Evolutionary conservation across 140 eudicot species (phyloP).

Genomic region (Senecio squalidus): DNA sequence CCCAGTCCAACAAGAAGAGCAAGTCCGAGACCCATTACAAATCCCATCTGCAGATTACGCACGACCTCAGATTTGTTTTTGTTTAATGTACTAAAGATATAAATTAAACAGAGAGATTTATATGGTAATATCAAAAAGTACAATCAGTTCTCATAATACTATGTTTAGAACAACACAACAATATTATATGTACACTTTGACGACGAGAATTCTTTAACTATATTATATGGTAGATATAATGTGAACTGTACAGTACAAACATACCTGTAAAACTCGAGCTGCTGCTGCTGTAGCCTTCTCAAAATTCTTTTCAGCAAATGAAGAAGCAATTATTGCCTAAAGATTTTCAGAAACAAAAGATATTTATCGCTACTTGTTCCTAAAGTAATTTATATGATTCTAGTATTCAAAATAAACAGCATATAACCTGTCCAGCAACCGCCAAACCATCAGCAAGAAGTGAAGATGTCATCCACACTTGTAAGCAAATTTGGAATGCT

Average conservation of each 20-base stretch:
- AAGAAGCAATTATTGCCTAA: constrained; percentile 85
- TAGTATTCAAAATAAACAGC: not conserved
- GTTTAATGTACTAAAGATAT: not conserved
- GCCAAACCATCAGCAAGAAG: constrained; percentile 93
- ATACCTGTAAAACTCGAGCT: constrained; percentile 69
- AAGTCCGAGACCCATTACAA: constrained; percentile 71
- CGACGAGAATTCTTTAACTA: too few relatives aligned
- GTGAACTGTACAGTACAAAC: not conserved
- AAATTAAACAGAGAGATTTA: not conserved
- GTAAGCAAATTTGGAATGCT: constrained; percentile 81
- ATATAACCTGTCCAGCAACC: constrained; percentile 88
- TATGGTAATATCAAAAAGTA: not conserved
- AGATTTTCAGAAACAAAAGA: not conserved
- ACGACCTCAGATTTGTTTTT: not conserved
- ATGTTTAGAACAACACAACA: too few relatives aligned
- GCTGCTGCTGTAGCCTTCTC: constrained; percentile 77
- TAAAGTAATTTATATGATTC: not conserved
- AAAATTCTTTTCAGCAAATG: constrained; percentile 84
- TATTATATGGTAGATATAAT: too few relatives aligned
- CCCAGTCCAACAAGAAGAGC: constrained; percentile 81
- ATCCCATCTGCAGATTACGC: constrained; percentile 62
- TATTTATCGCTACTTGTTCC: not conserved
- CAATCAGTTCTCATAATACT: not conserved
- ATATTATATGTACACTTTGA: too few relatives aligned
- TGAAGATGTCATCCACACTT: constrained; percentile 87